phyloP scores from a whole-genome alignment of 73 alveolate species.

The Uronychia setigera region DNA sequence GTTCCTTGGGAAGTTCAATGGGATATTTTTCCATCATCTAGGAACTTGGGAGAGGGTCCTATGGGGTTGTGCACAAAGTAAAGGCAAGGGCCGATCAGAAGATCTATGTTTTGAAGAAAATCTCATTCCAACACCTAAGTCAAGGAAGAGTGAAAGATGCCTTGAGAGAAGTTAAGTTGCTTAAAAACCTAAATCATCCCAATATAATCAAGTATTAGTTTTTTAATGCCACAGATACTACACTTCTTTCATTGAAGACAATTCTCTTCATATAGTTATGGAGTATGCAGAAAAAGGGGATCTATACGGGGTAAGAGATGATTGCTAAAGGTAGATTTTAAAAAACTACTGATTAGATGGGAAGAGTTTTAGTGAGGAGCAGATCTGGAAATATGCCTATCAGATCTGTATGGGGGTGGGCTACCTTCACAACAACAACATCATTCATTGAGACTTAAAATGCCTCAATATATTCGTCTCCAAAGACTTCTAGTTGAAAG shows the following conservation, averaged over 20 bases:
- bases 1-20: too few relatives aligned
- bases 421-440: slow-evolving; percentile 87
- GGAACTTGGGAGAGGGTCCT: slow-evolving; percentile 44
- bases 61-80: slow-evolving; percentile 36
- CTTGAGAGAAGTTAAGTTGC: slow-evolving; percentile 87
- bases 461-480: slow-evolving; percentile 88
- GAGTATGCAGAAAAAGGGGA: slow-evolving; percentile 98
- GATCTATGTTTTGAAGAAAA: slow-evolving; percentile 82
- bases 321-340: slow-evolving; percentile 1
- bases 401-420: slow-evolving; percentile 88
- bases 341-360: slow-evolving; percentile 61
- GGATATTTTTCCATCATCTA: slow-evolving; percentile 3
- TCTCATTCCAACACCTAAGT: slow-evolving; percentile 80
- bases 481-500: slow-evolving; percentile 64
- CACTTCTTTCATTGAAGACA: slow-evolving; percentile 91
- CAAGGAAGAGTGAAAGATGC: slow-evolving; percentile 84
- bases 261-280: slow-evolving; percentile 93
- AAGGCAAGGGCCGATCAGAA: too few relatives aligned
- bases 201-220: slow-evolving; percentile 75
- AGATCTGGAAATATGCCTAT: slow-evolving; percentile 89
- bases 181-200: slow-evolving; percentile 86
- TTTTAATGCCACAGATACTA: slow-evolving; percentile 55
- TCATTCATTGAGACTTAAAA: slow-evolving; percentile 97
- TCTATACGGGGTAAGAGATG: slow-evolving; percentile 74
- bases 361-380: slow-evolving; percentile 76